Evolutionary conservation across 805 yeast genomes (phyloP).

Genomic region (Teunomyces tritomae): DNA sequence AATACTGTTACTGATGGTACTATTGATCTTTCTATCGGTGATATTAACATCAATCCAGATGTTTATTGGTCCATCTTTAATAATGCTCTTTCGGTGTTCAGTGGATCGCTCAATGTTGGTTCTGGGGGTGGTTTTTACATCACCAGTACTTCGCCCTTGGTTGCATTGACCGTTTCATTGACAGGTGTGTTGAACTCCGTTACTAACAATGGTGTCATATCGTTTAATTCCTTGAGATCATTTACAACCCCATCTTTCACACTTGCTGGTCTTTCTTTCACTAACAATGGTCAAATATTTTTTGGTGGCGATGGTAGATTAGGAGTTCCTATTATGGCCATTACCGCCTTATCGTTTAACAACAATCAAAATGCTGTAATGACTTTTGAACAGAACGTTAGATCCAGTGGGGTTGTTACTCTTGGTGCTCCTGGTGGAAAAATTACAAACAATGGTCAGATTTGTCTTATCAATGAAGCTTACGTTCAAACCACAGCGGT

Average conservation of each 20-base stretch:
- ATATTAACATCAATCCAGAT: slow-evolving; percentile 12
- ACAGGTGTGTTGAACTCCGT: slow-evolving; percentile 7
- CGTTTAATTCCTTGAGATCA: slow-evolving; percentile 14
- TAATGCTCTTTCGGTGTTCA: slow-evolving; percentile 3
- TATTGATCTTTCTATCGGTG: slow-evolving; percentile 17
- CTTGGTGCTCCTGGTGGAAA: slow-evolving; percentile 9
- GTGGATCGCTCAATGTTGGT: not conserved
- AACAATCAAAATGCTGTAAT: slow-evolving; percentile 15
- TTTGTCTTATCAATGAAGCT: slow-evolving; percentile 13
- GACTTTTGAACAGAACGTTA: slow-evolving; percentile 8
- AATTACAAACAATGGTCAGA: slow-evolving; percentile 14
- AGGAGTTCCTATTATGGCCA: slow-evolving; percentile 12
- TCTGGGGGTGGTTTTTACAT: slow-evolving; percentile 19
- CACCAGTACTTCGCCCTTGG: slow-evolving; percentile 8
- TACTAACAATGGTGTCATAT: slow-evolving; percentile 17
- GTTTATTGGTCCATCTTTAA: slow-evolving; percentile 18
- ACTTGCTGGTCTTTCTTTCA: slow-evolving; percentile 10
- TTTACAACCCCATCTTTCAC: slow-evolving; percentile 12
- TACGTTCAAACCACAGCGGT: slow-evolving; percentile 16
- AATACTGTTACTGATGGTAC: slow-evolving; percentile 18
- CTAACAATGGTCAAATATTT: slow-evolving; percentile 16
- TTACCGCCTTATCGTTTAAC: slow-evolving; percentile 9
- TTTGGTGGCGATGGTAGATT: slow-evolving; percentile 11
- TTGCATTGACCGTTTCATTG: slow-evolving; percentile 14
- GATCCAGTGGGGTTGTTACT: slow-evolving; percentile 10